A percentile compares a stretch with the other conserved stretches of the same genome.
phyloP scores from a whole-genome alignment of 1,284 basidiomycete species.

The Ceratobasidium sp. region DNA sequence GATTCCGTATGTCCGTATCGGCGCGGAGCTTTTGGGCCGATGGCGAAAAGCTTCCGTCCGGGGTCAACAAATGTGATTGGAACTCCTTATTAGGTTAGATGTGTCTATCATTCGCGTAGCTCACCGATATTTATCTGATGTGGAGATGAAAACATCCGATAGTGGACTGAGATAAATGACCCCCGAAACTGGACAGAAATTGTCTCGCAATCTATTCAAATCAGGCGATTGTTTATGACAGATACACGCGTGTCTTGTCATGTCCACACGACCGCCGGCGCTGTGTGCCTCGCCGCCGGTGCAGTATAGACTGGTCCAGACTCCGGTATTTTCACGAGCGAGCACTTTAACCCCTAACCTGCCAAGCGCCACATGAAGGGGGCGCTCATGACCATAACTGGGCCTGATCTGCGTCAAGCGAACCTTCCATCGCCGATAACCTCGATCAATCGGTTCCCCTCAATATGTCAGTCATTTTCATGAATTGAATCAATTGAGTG shows the following conservation, averaged over 20 bases:
- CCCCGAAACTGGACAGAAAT: not conserved
- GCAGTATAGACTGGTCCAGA: not conserved
- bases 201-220: too few relatives aligned
- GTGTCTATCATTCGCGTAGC: not conserved
- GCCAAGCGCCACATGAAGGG: too few relatives aligned
- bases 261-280: too few relatives aligned
- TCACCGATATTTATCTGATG: not conserved
- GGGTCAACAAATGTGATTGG: not conserved
- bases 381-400: not conserved
- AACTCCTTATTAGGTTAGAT: too few relatives aligned
- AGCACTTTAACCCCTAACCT: too few relatives aligned
- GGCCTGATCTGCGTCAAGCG: not conserved
- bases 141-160: too few relatives aligned
- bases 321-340: too few relatives aligned
- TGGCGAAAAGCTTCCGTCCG: not conserved
- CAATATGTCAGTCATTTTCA: not conserved
- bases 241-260: not conserved
- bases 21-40: not conserved
- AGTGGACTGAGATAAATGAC: not conserved
- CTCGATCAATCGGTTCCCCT: not conserved
- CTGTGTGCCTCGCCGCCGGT: not conserved
- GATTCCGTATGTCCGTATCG: not conserved
- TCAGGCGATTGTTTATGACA: not conserved
- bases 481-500: not conserved
- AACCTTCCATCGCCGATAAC: not conserved